These are phyloP conservation scores for Alternaria sp. DNA, from an alignment of 2,329 filamentous ascomycete species.

Conservation along the genomic window DNA sequence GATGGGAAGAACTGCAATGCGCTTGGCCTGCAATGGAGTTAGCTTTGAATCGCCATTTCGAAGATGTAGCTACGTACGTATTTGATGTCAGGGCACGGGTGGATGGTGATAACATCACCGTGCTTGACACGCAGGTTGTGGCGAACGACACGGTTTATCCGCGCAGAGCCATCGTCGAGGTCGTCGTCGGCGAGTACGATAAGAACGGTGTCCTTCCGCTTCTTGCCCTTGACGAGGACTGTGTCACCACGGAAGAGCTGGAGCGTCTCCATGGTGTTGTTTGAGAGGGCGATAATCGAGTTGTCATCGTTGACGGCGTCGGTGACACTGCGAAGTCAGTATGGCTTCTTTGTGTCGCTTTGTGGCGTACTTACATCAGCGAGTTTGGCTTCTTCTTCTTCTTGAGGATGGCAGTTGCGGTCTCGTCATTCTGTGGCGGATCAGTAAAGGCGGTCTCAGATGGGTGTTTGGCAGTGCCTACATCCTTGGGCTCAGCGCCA, in stretches of 20 bases:
- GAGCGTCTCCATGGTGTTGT: constrained; percentile 98
- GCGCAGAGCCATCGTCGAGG: constrained; percentile 93
- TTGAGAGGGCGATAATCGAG: constrained; percentile 97
- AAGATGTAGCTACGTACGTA: constrained; percentile 71
- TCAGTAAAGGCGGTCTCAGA: constrained; percentile 36
- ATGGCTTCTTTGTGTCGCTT: background rate
- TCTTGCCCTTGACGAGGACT: constrained; percentile 98
- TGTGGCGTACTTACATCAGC: constrained; percentile 73
- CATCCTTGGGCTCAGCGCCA: constrained; percentile 83
- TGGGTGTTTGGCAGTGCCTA: constrained; percentile 50
- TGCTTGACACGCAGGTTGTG: constrained; percentile 99
- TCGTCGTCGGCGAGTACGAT: constrained; percentile 98
- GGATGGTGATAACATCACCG: constrained; percentile 95
- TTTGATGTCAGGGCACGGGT: constrained; percentile 99
- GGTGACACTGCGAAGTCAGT: constrained; percentile 75
- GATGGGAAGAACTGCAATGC: constrained; percentile 96
- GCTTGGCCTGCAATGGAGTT: constrained; percentile 76
- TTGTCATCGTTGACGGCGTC: constrained; percentile 99
- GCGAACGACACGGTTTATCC: constrained; percentile 97
- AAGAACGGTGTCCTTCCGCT: constrained; percentile 97
- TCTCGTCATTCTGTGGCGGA: constrained; percentile 76
- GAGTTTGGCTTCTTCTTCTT: constrained; percentile 99
- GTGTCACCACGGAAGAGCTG: constrained; percentile 99
- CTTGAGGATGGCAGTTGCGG: constrained; percentile 94
- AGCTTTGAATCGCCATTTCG: constrained; percentile 7